These are phyloP conservation scores for Cladosporium sp. DNA, from an alignment of 2,329 filamentous ascomycete genomes.

Conservation along the genomic window DNA sequence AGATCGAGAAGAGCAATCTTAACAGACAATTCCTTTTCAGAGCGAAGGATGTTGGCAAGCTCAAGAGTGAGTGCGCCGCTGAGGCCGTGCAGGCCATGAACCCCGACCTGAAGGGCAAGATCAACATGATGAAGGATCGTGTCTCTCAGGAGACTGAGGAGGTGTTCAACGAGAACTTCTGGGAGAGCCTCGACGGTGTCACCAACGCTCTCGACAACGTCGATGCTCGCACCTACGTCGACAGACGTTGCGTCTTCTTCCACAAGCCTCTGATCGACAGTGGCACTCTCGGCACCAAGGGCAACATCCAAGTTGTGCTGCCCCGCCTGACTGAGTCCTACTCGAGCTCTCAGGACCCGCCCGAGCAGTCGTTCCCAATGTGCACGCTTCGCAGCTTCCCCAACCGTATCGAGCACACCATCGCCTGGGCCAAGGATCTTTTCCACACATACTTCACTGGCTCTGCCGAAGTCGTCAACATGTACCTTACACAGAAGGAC, in stretches of 20 bases:
- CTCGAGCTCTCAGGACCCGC: constrained; percentile 93
- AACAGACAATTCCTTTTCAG: constrained; percentile 98
- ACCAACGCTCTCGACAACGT: constrained; percentile 98
- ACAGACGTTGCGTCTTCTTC: constrained; percentile 97
- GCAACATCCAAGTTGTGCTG: constrained; percentile 94
- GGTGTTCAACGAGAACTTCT: constrained; percentile 92
- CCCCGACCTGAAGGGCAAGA: constrained; percentile 83
- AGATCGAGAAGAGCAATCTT: constrained; percentile 97
- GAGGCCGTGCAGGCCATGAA: constrained; percentile 94
- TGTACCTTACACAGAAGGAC: constrained; percentile 83
- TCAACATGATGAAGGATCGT: constrained; percentile 80
- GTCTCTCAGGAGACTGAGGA: constrained; percentile 91
- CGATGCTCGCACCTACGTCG: constrained; percentile 93
- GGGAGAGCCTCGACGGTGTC: constrained; percentile 81
- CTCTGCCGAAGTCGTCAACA: constrained; percentile 88
- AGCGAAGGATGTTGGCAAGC: constrained; percentile 84
- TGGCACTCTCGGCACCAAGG: constrained; percentile 97
- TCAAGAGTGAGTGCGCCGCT: constrained; percentile 95
- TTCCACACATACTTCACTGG: constrained; percentile 95
- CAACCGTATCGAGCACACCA: constrained; percentile 97
- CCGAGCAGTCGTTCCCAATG: constrained; percentile 99
- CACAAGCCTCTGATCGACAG: constrained; percentile 94
- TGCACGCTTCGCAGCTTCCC: constrained; percentile 96
- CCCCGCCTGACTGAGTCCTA: constrained; percentile 94
- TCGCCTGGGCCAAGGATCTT: constrained; percentile 94